Base-by-base conservation (phyloP, 2,329 filamentous ascomycete species). In the Cladobotryum protrusum region DNA sequence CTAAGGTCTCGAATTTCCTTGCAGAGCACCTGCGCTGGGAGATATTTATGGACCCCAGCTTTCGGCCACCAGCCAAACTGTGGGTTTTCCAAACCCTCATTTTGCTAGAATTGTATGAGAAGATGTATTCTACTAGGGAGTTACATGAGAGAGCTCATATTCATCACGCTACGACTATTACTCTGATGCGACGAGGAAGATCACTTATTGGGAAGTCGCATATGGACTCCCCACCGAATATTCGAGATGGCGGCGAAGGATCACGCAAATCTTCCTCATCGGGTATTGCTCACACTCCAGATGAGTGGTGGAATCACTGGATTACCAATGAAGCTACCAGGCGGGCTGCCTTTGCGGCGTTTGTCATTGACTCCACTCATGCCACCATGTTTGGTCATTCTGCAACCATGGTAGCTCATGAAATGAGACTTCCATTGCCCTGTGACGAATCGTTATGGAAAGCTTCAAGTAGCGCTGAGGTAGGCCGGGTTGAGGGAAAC, bases 301-400 rank as follows among this genome's bases (percentile, higher is more conserved):
- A 96, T 55, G 90, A 95, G 57, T 93, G 87, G 76, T 99, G 93
- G 93, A 87, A 90, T 59, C 84, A 89, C 59, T 97, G 93, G 93
- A 93, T 97, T 60, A 91, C 86, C 12, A 90, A 90, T 45, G 93
- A 99, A 66, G 87, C 92, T 1, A 97, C 91, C 0, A 79, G 89
- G 29, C 82, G 93, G 52, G 89, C 87, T 3, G 93, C 92, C 0
- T 97, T 96, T 70, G 90, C 88, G 1, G 93, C 93, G 0, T 97
- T 97, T 63, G 83, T 96, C 40, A 85, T 97, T 56, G 93, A 99
- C 66, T 95, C 91, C 4, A 95, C 91, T 2, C 93, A 99, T 67
- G 90, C 91, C 1, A 96, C 90, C 24, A 96, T 99, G 87, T 97
- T 97, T 67, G 93, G 92, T 0, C 93, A 97, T 67, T 93, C 91